Conservation (phyloP, 768 basidiomycete species). For the Sporobolomyces phaffii region DNA sequence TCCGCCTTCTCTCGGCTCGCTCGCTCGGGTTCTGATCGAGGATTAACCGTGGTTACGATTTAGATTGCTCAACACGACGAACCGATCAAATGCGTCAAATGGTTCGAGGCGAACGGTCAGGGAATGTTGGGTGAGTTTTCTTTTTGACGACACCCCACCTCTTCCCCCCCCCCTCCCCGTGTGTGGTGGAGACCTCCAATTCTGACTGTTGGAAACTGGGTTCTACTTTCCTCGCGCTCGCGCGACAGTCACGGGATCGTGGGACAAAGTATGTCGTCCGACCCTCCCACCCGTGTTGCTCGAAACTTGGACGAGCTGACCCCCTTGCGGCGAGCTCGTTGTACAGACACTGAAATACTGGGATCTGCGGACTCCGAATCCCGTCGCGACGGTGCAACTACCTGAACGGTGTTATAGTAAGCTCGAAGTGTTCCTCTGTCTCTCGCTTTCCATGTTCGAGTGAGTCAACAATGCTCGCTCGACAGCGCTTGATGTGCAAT, state of each 20-base stretch:
- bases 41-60: too few species aligned
- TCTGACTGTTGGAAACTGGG: too few species aligned
- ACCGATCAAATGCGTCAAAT: slow-evolving; percentile 38
- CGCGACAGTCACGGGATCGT: slow-evolving; percentile 81
- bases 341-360: slow-evolving; percentile 62
- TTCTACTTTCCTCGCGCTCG: slow-evolving; percentile 47
- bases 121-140: slow-evolving; percentile 19
- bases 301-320: background rate
- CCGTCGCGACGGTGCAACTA: slow-evolving; percentile 71
- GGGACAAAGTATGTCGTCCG: slow-evolving; percentile 67
- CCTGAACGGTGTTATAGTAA: slow-evolving; percentile 85
- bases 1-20: background rate
- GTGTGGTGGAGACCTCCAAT: too few species aligned
- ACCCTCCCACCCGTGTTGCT: too few species aligned
- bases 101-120: slow-evolving; percentile 51
- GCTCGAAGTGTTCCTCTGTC: slow-evolving; percentile 60
- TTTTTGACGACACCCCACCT: too few species aligned
- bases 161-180: too few species aligned
- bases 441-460: too few species aligned
- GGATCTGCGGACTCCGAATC: slow-evolving; percentile 72
- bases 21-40: background rate
- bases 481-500: slow-evolving; percentile 36
- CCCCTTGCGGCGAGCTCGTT: background rate
- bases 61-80: slow-evolving; percentile 41
- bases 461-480: too few species aligned